Conservation (phyloP, 106 monocot species). For the Chionographis japonica region DNA sequence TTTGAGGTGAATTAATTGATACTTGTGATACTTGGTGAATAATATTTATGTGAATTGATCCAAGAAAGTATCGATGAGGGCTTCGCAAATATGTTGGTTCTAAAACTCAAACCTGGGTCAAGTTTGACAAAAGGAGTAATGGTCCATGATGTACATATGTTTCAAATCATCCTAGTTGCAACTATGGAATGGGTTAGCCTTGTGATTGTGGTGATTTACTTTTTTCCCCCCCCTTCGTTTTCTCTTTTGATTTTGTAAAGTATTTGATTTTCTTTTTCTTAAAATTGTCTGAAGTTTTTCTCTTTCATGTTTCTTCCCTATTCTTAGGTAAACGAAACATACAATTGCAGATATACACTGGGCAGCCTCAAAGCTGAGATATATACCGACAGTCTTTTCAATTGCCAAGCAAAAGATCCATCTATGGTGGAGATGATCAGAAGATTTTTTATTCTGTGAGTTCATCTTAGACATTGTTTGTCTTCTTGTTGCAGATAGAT, state of each 20-base stretch:
- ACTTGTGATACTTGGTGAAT: too few species aligned
- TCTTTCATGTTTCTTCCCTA: slow-evolving; percentile 4
- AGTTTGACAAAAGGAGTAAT: too few species aligned
- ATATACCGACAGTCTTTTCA: slow-evolving; percentile 62
- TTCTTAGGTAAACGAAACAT: slow-evolving; percentile 86
- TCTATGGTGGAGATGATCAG: slow-evolving; percentile 55
- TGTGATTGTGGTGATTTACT: neutral
- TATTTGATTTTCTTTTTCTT: neutral
- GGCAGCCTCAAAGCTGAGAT: slow-evolving; percentile 73
- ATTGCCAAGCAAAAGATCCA: slow-evolving; percentile 65
- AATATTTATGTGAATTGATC: too few species aligned
- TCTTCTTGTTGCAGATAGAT: neutral
- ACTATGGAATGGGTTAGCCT: too few species aligned
- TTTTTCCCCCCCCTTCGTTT: neutral
- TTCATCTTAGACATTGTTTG: slow-evolving; percentile 3
- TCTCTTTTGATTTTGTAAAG: neutral
- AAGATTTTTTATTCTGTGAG: slow-evolving; percentile 74
- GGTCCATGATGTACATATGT: too few species aligned
- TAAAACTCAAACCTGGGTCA: too few species aligned
- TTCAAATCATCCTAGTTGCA: too few species aligned
- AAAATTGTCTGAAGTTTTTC: neutral
- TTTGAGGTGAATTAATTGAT: too few species aligned
- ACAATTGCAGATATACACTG: slow-evolving; percentile 66
- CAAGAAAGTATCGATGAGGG: too few species aligned
- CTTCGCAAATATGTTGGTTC: too few species aligned